Conservation (phyloP, 2,329 filamentous ascomycete genomes). For the Monosporascus sp. region DNA sequence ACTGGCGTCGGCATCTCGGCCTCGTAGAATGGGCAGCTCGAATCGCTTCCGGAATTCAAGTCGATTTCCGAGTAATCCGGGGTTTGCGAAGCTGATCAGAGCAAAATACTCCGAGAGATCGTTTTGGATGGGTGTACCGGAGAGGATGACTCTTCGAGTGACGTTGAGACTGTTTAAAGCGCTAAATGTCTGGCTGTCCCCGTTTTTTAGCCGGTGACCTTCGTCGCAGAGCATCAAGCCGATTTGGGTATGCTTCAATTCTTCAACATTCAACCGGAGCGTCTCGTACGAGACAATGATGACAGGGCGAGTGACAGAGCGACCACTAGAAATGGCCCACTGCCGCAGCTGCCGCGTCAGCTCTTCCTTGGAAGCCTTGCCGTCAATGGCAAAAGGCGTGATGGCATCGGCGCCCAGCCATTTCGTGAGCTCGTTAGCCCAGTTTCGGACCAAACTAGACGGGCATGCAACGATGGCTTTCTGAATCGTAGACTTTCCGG, state of each 20-base stretch:
- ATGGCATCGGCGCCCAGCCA: slow-evolving; percentile 93
- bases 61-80: slow-evolving; percentile 80
- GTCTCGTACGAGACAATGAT: slow-evolving; percentile 99
- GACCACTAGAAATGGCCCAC: slow-evolving; percentile 90
- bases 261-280: slow-evolving; percentile 81
- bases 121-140: slow-evolving; percentile 96
- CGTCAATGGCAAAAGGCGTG: slow-evolving; percentile 91
- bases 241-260: slow-evolving; percentile 84
- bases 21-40: slow-evolving; percentile 85
- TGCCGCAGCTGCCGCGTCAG: slow-evolving; percentile 84
- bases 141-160: slow-evolving; percentile 84
- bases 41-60: slow-evolving; percentile 91
- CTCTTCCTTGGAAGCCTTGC: slow-evolving; percentile 92
- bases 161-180: slow-evolving; percentile 89
- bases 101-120: slow-evolving; percentile 98
- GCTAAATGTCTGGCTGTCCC: slow-evolving; percentile 90
- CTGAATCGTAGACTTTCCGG: slow-evolving; percentile 89
- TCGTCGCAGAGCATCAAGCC: slow-evolving; percentile 93
- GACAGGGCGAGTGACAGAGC: slow-evolving; percentile 82
- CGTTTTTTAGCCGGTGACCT: slow-evolving; percentile 93
- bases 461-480: slow-evolving; percentile 97
- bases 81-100: slow-evolving; percentile 93
- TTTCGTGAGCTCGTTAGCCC: slow-evolving; percentile 95
- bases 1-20: slow-evolving; percentile 83
- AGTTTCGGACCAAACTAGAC: slow-evolving; percentile 93